Base-by-base conservation (phyloP, 495 filamentous ascomycete species). In the Aspergillus olivimuriae region DNA sequence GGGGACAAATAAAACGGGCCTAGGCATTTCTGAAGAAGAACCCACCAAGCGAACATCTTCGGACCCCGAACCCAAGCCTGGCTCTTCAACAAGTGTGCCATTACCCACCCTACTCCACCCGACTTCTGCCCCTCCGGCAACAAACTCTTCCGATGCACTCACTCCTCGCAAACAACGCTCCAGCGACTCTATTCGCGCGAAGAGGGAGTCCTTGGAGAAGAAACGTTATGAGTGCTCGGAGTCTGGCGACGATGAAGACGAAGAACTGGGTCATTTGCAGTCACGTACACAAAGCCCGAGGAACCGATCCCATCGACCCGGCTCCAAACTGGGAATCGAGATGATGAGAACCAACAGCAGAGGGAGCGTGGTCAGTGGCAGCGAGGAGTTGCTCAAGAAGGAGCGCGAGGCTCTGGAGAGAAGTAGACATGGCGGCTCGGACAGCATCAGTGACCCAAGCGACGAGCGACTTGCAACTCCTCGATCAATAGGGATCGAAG, bases 311-410 rank as follows among this genome's bases (percentile, higher is more conserved):
- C 62, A 67, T 21, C 69, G 78, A n/a, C 70, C 72, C 22, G 82
- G 74, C 21, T 94, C 87, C 2, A 95, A 94, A 58, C 75, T 95
- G 1, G 86, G 87, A 2, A 87, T 83, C 28, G 89, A 95, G 63
- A 95, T 95, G 89, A 89, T 95, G 87, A 79, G 89, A 15, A 94
- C 88, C 17, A 94, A 94, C 60, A 92, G 87, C 45, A 82, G 87
- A 43, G 89, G 89, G 19, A 94, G 89, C 55, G 78, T 94, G 30
- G 79, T 86, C 32, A 75, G 72, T 41, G 66, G 67, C 16, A 68
- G 61, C 35, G 70, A 74, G 41, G 69, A 74, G 30, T 48, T 65
- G 6, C 47, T 69, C 7, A 61, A 63, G 39, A 67, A 63, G 40
- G 65, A 68, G 41, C 56, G 56, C 32, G 67, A 69, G 19, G 52